These are phyloP conservation scores for Gentiana straminea DNA, from an alignment of 257 asterid genomes.

Conservation along the genomic window DNA sequence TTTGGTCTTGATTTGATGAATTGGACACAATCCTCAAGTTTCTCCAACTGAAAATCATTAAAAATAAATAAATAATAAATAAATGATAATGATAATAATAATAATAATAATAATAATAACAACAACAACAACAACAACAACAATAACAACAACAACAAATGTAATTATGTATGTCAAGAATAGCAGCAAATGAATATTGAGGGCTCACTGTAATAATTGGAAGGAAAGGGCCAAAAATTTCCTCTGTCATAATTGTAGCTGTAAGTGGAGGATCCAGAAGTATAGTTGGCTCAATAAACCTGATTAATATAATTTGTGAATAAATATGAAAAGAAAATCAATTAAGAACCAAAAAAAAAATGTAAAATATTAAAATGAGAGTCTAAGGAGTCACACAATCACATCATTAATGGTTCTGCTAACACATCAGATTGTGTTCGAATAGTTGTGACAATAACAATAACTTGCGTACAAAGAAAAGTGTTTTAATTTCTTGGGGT, in stretches of 20 bases:
- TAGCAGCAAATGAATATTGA: neutral
- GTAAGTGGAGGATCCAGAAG: conserved; percentile 62
- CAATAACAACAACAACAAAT: neutral
- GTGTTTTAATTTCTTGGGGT: too few species aligned
- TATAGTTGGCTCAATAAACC: conserved; percentile 67
- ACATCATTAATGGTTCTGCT: too few species aligned
- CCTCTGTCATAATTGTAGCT: conserved; percentile 64
- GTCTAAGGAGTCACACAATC: neutral
- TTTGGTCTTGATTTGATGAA: conserved; percentile 54
- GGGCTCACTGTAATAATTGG: conserved; percentile 61
- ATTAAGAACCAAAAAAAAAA: neutral
- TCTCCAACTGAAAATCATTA: conserved; percentile 39
- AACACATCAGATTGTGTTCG: too few species aligned
- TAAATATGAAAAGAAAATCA: neutral
- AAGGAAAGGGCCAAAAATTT: conserved; percentile 74
- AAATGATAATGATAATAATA: too few species aligned
- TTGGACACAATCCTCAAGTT: conserved; percentile 57
- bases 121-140: too few species aligned
- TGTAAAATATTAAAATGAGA: neutral
- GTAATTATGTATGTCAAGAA: neutral
- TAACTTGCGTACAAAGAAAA: too few species aligned
- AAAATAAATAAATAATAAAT: neutral
- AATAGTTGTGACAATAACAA: too few species aligned
- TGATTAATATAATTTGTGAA: conserved; percentile 8
- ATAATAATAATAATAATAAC: too few species aligned